phyloP scores from a whole-genome alignment of 2,329 filamentous ascomycete species.

The Arachnopeziza araneosa region DNA sequence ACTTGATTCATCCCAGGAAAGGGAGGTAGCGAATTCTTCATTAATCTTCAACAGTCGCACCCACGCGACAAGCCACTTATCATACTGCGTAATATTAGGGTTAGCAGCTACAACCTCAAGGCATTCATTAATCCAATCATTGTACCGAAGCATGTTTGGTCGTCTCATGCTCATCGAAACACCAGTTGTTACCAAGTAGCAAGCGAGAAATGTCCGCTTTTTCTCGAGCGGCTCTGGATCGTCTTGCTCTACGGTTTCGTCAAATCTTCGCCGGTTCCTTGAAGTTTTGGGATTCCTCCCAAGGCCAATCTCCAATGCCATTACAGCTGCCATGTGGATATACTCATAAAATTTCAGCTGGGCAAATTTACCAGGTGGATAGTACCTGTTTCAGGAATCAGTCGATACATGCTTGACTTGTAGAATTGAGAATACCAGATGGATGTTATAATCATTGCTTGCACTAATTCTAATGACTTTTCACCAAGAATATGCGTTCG shows the following conservation, averaged over 20 bases:
- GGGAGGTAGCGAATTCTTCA: conserved; percentile 48
- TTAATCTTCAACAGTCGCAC: conserved; percentile 38
- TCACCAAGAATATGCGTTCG: conserved; percentile 40
- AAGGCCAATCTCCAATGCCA: conserved; percentile 32
- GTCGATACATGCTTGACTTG: not conserved
- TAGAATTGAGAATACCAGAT: conserved; percentile 34
- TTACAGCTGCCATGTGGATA: conserved; percentile 42
- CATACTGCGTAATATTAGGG: conserved; percentile 28
- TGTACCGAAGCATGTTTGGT: conserved; percentile 37
- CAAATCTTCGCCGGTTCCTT: conserved; percentile 1
- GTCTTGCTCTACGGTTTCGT: not conserved
- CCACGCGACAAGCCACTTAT: conserved; percentile 34
- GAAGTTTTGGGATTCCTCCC: conserved; percentile 15
- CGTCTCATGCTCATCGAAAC: conserved; percentile 36
- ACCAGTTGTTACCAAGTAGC: conserved; percentile 32
- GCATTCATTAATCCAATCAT: conserved; percentile 36
- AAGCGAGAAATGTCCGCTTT: conserved; percentile 33
- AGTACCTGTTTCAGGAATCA: conserved; percentile 4
- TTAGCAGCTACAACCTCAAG: conserved; percentile 33
- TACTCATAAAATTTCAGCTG: conserved; percentile 43
- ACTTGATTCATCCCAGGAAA: conserved; percentile 38
- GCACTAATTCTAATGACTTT: conserved; percentile 43
- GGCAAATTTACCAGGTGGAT: conserved; percentile 38
- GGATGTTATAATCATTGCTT: conserved; percentile 40
- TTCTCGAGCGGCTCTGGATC: conserved; percentile 5